phyloP scores from a whole-genome alignment of 306 rosid genomes.

The Quercus ilex region DNA sequence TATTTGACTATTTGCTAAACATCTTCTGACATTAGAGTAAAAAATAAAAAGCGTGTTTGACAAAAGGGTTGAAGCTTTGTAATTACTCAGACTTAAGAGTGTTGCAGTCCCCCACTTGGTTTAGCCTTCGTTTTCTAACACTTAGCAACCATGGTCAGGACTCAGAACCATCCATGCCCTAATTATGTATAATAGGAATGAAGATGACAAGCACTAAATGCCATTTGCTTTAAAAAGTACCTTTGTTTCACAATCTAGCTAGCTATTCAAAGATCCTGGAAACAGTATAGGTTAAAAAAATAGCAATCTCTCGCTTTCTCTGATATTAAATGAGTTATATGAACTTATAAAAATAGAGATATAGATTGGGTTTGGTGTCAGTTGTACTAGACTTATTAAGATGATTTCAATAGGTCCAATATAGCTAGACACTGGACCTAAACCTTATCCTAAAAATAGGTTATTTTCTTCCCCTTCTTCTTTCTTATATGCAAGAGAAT shows the following conservation, averaged over 20 bases:
- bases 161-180: neutral
- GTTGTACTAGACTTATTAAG: fast-evolving
- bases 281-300: neutral
- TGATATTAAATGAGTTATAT: neutral
- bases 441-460: no score
- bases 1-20: no score
- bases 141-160: neutral
- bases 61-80: neutral
- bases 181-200: neutral
- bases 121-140: neutral
- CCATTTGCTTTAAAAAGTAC: neutral
- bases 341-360: no score
- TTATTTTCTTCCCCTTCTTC: no score
- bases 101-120: neutral
- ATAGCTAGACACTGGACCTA: fast-evolving
- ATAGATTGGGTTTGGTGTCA: neutral
- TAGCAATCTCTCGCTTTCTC: neutral
- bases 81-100: neutral
- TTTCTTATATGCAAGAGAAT: no score
- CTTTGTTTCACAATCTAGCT: neutral
- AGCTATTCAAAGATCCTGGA: neutral
- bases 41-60: neutral
- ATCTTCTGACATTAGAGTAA: neutral
- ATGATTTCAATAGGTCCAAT: fast-evolving
- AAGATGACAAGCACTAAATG: conserved; percentile 3